Evolutionary conservation across 192 early-diverging fungal genomes (phyloP).

Genomic region (Oehlia diaphana): DNA sequence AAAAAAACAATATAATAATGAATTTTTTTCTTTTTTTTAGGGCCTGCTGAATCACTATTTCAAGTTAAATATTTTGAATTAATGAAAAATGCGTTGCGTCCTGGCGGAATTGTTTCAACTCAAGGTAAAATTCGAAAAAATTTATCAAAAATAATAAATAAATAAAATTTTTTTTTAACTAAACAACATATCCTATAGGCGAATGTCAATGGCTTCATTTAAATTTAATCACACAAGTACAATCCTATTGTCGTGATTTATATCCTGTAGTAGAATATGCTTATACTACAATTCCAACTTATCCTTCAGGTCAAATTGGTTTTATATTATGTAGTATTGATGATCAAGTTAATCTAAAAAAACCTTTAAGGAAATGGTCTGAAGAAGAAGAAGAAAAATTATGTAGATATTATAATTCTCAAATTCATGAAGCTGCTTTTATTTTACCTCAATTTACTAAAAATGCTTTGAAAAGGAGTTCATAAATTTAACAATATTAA

Average conservation of each 20-base stretch:
- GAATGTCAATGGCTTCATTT: slow-evolving; percentile 99
- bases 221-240: slow-evolving; percentile 87
- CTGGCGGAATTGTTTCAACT: slow-evolving; percentile 90
- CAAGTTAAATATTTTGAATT: slow-evolving; percentile 90
- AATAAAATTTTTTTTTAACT: not conserved
- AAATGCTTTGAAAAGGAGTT: not conserved
- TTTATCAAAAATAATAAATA: not conserved
- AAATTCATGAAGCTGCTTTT: slow-evolving; percentile 91
- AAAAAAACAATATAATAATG: too few relatives aligned
- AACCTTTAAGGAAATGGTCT: slow-evolving; percentile 75
- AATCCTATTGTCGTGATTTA: slow-evolving; percentile 74
- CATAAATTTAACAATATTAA: not conserved
- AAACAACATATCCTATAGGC: slow-evolving; percentile 34
- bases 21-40: slow-evolving; percentile 37
- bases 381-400: slow-evolving; percentile 78
- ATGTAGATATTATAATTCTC: slow-evolving; percentile 92
- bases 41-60: slow-evolving; percentile 95
- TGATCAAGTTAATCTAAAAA: slow-evolving; percentile 64
- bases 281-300: slow-evolving; percentile 93
- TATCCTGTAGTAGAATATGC: slow-evolving; percentile 95
- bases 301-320: slow-evolving; percentile 98
- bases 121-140: slow-evolving; percentile 66
- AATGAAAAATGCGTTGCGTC: slow-evolving; percentile 86
- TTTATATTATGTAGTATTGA: slow-evolving; percentile 93
- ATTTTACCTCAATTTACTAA: slow-evolving; percentile 87